A percentile compares a stretch with the other conserved stretches of the same genome.
Evolutionary conservation across 1,284 basidiomycete genomes (phyloP).

Genomic region (Phylloboletellus chloephorus): DNA sequence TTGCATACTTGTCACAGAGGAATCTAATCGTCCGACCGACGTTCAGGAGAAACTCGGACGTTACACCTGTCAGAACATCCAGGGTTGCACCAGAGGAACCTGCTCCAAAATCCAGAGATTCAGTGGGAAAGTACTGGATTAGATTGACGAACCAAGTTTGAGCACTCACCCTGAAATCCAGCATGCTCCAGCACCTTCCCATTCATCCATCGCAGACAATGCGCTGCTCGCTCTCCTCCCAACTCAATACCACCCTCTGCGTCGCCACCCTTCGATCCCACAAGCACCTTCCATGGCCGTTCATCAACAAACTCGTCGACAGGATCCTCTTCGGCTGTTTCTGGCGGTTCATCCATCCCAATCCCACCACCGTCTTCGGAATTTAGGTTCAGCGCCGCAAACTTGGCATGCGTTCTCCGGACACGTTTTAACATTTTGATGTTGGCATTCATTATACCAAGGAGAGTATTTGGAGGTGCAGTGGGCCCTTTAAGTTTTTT

Average conservation of each 20-base stretch:
- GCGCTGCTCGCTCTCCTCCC: constrained; percentile 47
- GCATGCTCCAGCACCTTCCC: constrained; percentile 77
- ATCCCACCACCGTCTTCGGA: constrained; percentile 43
- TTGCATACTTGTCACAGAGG: constrained; percentile 75
- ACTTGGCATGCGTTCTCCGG: constrained; percentile 63
- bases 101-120: constrained; percentile 23
- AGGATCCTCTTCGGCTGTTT: constrained; percentile 20
- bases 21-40: constrained; percentile 83
- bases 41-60: constrained; percentile 78
- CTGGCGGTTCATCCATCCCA: constrained; percentile 24
- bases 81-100: constrained; percentile 66
- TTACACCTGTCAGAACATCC: constrained; percentile 77
- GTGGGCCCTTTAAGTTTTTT: constrained; percentile 32
- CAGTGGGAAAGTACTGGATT: constrained; percentile 1
- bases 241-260: constrained; percentile 34
- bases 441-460: constrained; percentile 67
- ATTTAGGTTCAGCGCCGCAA: constrained; percentile 49
- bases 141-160: neutral
- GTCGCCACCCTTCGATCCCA: constrained; percentile 23
- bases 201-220: constrained; percentile 66
- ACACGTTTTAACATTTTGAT: constrained; percentile 66
- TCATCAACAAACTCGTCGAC: constrained; percentile 45
- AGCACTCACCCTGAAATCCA: constrained; percentile 78
- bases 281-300: constrained; percentile 43
- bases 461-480: constrained; percentile 43